Evolutionary conservation across 345 rosid species (phyloP).

Genomic region (Syzygium jambos): DNA sequence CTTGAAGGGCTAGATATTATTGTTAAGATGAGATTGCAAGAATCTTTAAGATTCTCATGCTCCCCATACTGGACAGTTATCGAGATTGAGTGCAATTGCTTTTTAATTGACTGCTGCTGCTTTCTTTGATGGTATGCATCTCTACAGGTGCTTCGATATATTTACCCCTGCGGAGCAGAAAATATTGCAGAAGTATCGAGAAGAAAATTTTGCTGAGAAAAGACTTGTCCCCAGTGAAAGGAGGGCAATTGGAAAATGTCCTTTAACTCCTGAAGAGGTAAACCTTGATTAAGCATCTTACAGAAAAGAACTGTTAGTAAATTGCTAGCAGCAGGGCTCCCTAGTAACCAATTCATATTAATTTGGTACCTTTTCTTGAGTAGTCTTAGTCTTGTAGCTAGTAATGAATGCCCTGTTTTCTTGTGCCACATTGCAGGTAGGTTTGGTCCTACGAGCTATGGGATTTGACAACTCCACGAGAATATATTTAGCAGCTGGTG

Average conservation of each 20-base stretch:
- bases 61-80: not conserved
- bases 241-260: slow-evolving; percentile 88
- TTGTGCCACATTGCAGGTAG: slow-evolving; percentile 51
- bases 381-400: not conserved
- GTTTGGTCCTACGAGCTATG: slow-evolving; percentile 81
- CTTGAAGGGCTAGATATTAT: not conserved
- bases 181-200: slow-evolving; percentile 67
- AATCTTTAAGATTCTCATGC: not conserved
- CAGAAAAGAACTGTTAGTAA: not conserved
- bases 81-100: not conserved
- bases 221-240: slow-evolving; percentile 59
- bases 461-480: slow-evolving; percentile 85
- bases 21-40: not conserved
- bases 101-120: not conserved
- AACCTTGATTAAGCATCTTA: not conserved
- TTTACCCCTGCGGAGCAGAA: slow-evolving; percentile 67
- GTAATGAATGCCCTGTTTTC: not conserved
- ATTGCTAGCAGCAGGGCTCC: not conserved
- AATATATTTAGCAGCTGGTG: slow-evolving; percentile 95
- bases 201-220: slow-evolving; percentile 78
- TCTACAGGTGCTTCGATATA: slow-evolving; percentile 83
- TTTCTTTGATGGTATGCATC: not conserved
- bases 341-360: not conserved
- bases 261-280: slow-evolving; percentile 69
- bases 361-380: not conserved